Evolutionary conservation across 257 asterid genomes (phyloP).

Genomic region (Linderniella brevidens): DNA sequence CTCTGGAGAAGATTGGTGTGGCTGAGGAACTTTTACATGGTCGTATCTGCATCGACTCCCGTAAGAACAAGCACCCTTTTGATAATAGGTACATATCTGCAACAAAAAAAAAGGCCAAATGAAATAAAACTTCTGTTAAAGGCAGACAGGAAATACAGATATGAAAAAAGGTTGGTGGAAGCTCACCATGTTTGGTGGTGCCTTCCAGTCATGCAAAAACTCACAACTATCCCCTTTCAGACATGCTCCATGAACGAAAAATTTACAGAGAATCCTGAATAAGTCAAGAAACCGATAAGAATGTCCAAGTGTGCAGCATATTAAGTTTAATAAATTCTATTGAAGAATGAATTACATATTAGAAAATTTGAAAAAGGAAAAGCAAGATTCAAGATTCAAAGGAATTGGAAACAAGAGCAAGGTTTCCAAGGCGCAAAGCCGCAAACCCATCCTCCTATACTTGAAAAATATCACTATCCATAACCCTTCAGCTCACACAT

Average conservation of each 20-base stretch:
- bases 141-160: background rate
- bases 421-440: no score
- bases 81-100: constrained; percentile 60
- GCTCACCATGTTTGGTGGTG: constrained; percentile 29
- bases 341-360: no score
- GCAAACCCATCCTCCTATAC: no score
- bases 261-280: constrained; percentile 63
- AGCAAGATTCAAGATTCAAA: no score
- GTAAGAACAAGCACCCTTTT: constrained; percentile 49
- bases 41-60: constrained; percentile 60
- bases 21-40: constrained; percentile 31
- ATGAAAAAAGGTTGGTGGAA: constrained; percentile 4
- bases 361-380: no score
- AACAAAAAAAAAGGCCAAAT: constrained; percentile 7
- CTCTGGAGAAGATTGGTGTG: constrained; percentile 23
- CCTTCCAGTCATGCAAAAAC: constrained; percentile 64
- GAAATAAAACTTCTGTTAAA: background rate
- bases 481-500: no score
- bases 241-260: constrained; percentile 70
- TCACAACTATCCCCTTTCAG: constrained; percentile 69
- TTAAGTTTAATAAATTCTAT: no score
- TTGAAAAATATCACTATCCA: no score
- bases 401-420: no score
- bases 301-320: constrained; percentile 1
- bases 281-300: constrained; percentile 13